Evolutionary conservation across 768 basidiomycete species (phyloP).

Genomic region (Pleurotus platypus): DNA sequence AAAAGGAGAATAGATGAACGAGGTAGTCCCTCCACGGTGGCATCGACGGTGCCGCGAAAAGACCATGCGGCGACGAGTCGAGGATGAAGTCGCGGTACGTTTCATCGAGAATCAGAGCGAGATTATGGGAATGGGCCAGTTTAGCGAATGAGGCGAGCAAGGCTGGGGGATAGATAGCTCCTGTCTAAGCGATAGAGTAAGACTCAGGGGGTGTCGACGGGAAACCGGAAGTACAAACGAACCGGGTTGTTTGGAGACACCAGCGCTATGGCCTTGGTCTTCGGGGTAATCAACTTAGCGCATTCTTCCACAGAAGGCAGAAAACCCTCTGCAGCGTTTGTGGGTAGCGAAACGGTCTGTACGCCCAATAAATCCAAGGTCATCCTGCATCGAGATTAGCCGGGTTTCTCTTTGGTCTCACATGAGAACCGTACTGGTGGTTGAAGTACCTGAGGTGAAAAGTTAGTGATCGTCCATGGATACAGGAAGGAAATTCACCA

Average conservation of each 20-base stretch:
- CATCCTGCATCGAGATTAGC: conserved; percentile 43
- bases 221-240: neutral
- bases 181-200: conserved; percentile 41
- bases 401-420: too few relatives aligned
- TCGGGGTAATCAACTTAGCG: conserved; percentile 46
- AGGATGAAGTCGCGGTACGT: conserved; percentile 82
- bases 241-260: conserved; percentile 80
- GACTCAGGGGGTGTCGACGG: neutral
- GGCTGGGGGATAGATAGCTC: conserved; percentile 57
- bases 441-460: conserved; percentile 55
- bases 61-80: conserved; percentile 43
- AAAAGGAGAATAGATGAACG: conserved; percentile 76
- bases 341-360: conserved; percentile 50
- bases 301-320: conserved; percentile 53
- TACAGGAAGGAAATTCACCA: conserved; percentile 37
- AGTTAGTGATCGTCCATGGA: neutral
- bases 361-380: conserved; percentile 61
- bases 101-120: conserved; percentile 82
- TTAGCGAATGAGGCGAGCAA: conserved; percentile 57
- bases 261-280: conserved; percentile 67
- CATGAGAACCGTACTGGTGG: conserved; percentile 41
- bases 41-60: conserved; percentile 36
- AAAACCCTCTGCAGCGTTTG: conserved; percentile 50
- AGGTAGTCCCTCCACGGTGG: conserved; percentile 55
- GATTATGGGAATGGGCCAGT: conserved; percentile 47